Evolutionary conservation across 768 basidiomycete genomes (phyloP).

Genomic region (Multifurca ochricompacta): DNA sequence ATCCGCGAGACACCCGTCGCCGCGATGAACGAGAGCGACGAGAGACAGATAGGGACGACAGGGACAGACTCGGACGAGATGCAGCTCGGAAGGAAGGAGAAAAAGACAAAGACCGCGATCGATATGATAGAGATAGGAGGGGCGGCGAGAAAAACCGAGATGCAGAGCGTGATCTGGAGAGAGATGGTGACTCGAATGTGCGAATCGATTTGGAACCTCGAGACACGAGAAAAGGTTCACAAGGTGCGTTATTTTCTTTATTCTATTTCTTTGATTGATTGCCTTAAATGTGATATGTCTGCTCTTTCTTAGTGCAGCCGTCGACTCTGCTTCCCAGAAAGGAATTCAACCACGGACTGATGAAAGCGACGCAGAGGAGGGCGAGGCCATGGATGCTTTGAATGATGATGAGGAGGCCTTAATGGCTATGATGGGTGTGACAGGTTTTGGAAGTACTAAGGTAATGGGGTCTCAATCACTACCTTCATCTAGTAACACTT

Average conservation of each 20-base stretch:
- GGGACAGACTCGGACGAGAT: conserved; percentile 21
- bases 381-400: conserved; percentile 43
- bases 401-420: conserved; percentile 70
- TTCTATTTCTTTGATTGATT: not conserved
- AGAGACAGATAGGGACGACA: conserved; percentile 15
- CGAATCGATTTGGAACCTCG: conserved; percentile 24
- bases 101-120: conserved; percentile 23
- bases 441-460: conserved; percentile 86
- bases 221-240: conserved; percentile 15
- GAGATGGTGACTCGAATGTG: conserved; percentile 33
- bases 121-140: conserved; percentile 22
- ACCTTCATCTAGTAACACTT: not conserved
- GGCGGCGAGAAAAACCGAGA: conserved; percentile 37
- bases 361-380: conserved; percentile 42
- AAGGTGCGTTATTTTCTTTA: not conserved
- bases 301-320: not conserved
- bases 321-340: not conserved
- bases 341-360: conserved; percentile 2
- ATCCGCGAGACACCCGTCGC: conserved; percentile 14
- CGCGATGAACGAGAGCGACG: conserved; percentile 23
- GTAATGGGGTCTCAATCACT: conserved; percentile 32
- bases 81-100: conserved; percentile 14
- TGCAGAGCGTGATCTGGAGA: conserved; percentile 32
- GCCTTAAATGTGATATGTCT: not conserved
- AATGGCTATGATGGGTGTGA: conserved; percentile 86